These are phyloP conservation scores for Dioscorea cayenensis DNA, from an alignment of 116 monocot genomes.

Conservation along the genomic window DNA sequence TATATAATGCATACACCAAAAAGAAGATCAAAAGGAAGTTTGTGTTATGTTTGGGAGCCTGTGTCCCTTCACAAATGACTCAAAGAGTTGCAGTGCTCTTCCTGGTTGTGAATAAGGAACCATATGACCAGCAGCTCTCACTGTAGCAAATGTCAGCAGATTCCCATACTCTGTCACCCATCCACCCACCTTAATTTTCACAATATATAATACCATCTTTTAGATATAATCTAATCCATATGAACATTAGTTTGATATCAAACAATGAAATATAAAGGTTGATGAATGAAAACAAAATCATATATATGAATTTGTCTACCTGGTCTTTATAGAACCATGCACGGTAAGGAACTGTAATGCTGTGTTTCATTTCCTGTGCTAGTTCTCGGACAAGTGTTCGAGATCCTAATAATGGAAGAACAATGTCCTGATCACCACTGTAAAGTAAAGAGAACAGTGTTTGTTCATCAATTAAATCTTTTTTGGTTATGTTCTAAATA, in stretches of 20 bases:
- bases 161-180: constrained; percentile 87
- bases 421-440: constrained; percentile 83
- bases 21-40: constrained; percentile 21
- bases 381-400: constrained; percentile 62
- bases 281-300: background rate
- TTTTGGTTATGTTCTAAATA: too few species aligned
- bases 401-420: constrained; percentile 59
- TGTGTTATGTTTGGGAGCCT: constrained; percentile 65
- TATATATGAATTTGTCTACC: constrained; percentile 17
- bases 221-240: too few species aligned
- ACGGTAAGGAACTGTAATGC: constrained; percentile 47
- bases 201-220: too few species aligned
- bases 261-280: background rate
- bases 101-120: constrained; percentile 81
- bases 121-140: constrained; percentile 93
- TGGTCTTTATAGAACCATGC: constrained; percentile 72
- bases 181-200: constrained; percentile 69
- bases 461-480: background rate
- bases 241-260: too few species aligned
- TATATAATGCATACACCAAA: too few species aligned
- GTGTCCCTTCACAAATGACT: constrained; percentile 26
- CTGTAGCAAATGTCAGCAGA: constrained; percentile 79
- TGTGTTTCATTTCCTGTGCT: constrained; percentile 45
- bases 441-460: background rate
- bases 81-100: constrained; percentile 7